Conservation (phyloP, 257 asterid species). For the Misopates orontium region DNA sequence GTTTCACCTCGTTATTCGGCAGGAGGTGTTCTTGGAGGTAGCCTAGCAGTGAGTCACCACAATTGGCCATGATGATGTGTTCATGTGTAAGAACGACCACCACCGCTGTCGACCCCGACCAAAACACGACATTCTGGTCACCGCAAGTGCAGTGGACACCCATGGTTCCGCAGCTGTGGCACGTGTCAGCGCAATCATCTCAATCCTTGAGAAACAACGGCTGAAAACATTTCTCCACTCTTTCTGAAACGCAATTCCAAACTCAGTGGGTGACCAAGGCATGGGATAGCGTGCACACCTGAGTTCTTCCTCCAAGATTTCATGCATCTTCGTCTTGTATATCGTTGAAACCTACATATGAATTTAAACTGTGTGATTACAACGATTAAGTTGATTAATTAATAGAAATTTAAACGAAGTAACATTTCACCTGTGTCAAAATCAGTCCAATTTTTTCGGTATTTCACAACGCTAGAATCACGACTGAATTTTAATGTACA, state of each 20-base stretch:
- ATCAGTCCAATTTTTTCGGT: too few relatives aligned
- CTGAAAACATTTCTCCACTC: constrained; percentile 36
- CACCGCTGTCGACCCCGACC: constrained; percentile 68
- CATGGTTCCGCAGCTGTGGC: constrained; percentile 28
- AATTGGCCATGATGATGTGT: constrained; percentile 53
- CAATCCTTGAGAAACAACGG: constrained; percentile 29
- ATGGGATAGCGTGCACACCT: constrained; percentile 13
- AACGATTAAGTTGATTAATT: too few relatives aligned
- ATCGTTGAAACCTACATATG: constrained; percentile 47
- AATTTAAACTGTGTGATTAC: background rate
- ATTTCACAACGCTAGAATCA: too few relatives aligned
- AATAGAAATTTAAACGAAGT: too few relatives aligned
- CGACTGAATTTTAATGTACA: too few relatives aligned
- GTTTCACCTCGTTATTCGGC: too few relatives aligned
- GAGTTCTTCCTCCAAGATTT: constrained; percentile 50
- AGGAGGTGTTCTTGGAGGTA: constrained; percentile 56
- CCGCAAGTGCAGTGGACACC: constrained; percentile 44
- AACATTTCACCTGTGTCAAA: too few relatives aligned
- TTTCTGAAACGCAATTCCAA: constrained; percentile 23
- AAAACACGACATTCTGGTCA: constrained; percentile 30
- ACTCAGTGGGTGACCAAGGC: background rate
- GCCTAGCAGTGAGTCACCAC: constrained; percentile 85
- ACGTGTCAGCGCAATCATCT: constrained; percentile 26
- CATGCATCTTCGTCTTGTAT: constrained; percentile 64
- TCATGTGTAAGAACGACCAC: constrained; percentile 52